phyloP scores from a whole-genome alignment of 1,284 basidiomycete species.

The Marasmius sp. region DNA sequence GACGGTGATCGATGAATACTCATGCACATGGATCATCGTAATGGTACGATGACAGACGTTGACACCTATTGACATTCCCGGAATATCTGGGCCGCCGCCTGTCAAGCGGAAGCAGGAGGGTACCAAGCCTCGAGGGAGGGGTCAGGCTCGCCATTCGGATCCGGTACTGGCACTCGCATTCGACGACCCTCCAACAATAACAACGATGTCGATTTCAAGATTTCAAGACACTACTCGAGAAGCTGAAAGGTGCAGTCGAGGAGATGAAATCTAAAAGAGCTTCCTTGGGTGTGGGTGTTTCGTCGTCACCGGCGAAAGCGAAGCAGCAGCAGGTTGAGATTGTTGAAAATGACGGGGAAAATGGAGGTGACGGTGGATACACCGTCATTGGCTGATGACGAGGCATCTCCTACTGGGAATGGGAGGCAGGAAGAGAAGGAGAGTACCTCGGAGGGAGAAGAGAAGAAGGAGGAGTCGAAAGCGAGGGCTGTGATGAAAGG shows the following conservation, averaged over 20 bases:
- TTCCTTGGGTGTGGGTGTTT: slow-evolving; percentile 22
- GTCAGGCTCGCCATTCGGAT: background rate
- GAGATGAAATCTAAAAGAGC: slow-evolving; percentile 57
- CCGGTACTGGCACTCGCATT: background rate
- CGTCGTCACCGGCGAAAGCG: slow-evolving; percentile 12
- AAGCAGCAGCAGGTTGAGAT: slow-evolving; percentile 6
- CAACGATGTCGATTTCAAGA: slow-evolving; percentile 44
- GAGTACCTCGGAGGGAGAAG: background rate
- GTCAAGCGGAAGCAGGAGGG: background rate
- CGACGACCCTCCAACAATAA: slow-evolving; percentile 18
- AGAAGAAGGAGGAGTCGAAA: slow-evolving; percentile 2
- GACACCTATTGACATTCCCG: too few species aligned
- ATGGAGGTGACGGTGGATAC: slow-evolving; percentile 6
- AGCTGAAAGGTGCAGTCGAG: slow-evolving; percentile 63
- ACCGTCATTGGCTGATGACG: slow-evolving; percentile 20
- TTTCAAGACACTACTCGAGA: slow-evolving; percentile 52
- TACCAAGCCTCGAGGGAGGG: too few species aligned
- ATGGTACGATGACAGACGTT: too few species aligned
- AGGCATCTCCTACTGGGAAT: slow-evolving; percentile 13
- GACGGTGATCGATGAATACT: too few species aligned
- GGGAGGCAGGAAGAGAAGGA: background rate
- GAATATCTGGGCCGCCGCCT: slow-evolving; percentile 2
- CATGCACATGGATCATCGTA: too few species aligned
- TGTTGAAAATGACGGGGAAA: background rate
- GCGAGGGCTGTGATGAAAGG: slow-evolving; percentile 4